Base-by-base conservation (phyloP, 2,329 filamentous ascomycete species). In the Fusarium illudens region DNA sequence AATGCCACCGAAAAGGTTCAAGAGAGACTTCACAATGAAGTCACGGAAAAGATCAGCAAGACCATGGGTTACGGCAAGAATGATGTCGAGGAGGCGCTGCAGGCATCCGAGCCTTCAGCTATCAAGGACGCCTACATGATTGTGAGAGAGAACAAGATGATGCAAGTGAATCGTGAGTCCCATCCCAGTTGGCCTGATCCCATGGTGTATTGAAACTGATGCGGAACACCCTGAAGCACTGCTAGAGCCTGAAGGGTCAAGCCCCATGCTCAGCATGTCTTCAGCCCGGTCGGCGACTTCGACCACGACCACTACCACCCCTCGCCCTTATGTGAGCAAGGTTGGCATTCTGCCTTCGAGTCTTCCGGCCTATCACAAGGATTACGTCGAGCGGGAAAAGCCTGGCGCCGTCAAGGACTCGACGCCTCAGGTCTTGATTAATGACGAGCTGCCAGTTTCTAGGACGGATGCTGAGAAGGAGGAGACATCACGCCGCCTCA, bases 101-200 rank as follows among this genome's bases (percentile, higher is more conserved):
- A 92, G 74, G 94, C 93, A 59, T 90, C 96, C 55, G 96, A 99
- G 78, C 96, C 96, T 12, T 98, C 94, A 61, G 94, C 96, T 11
- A 97, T 99, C 84, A 99, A 99, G 81, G 96, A 99, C 80, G 96
- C 96, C 2, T 99, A 98, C 81, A 90, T 97, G 81, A 99, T 99
- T 78, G 93, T 99, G 25, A 89, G 95, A 55, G 96, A 99, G 80
- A 98, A 98, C 77, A 96, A 97, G 79, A 87, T 98, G 77, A 98
- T 98, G 94, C 92, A 94, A 78, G 90, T 90, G 58, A 97, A 94
- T 78, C 94, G 93, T 96, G 84, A 88, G 92, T 89, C 50, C 49
- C 15, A 29, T 8, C 55, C 8, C 37, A 39, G 22, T 39, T 13
- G 27, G 7, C 13, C 15, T 25, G 15, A 13, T 15, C n/a, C 20